phyloP scores from a whole-genome alignment of 371 early-diverging fungal genomes.

The Dinochytrium kinnereticum region DNA sequence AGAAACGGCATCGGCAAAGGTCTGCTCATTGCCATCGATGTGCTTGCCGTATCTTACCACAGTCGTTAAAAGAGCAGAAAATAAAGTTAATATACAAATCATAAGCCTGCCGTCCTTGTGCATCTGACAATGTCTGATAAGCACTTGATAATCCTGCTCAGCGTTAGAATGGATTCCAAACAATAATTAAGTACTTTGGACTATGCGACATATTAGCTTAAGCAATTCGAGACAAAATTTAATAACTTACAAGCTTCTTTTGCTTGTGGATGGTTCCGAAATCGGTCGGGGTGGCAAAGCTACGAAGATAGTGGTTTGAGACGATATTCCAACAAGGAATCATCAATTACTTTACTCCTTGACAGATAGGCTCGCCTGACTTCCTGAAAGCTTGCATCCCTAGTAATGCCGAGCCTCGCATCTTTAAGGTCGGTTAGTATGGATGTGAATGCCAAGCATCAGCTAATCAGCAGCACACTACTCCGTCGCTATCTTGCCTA shows the following conservation, averaged over 20 bases:
- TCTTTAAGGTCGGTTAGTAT: slow-evolving; percentile 10
- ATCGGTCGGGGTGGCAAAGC: slow-evolving; percentile 39
- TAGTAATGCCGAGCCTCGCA: slow-evolving; percentile 29
- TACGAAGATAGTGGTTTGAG: slow-evolving; percentile 1
- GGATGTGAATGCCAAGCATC: not conserved
- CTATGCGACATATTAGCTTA: no score
- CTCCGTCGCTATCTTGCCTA: no score
- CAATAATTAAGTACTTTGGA: no score
- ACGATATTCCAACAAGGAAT: not conserved
- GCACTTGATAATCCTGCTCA: slow-evolving; percentile 34
- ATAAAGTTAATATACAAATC: slow-evolving; percentile 25
- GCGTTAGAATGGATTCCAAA: no score
- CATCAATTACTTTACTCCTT: slow-evolving; percentile 28
- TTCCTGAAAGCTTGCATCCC: slow-evolving; percentile 15
- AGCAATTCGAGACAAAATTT: no score
- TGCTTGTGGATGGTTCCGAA: slow-evolving; percentile 30
- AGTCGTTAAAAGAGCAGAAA: not conserved
- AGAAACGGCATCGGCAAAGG: slow-evolving; percentile 36
- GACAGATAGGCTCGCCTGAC: slow-evolving; percentile 31
- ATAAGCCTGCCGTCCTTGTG: slow-evolving; percentile 28
- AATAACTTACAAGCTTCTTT: slow-evolving; percentile 43
- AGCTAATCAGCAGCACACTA: no score
- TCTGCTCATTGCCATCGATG: slow-evolving; percentile 31
- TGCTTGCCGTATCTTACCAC: slow-evolving; percentile 27
- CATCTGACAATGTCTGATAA: slow-evolving; percentile 33